phyloP scores from a whole-genome alignment of 768 basidiomycete species.

The Lactarius pseudohatsudake region DNA sequence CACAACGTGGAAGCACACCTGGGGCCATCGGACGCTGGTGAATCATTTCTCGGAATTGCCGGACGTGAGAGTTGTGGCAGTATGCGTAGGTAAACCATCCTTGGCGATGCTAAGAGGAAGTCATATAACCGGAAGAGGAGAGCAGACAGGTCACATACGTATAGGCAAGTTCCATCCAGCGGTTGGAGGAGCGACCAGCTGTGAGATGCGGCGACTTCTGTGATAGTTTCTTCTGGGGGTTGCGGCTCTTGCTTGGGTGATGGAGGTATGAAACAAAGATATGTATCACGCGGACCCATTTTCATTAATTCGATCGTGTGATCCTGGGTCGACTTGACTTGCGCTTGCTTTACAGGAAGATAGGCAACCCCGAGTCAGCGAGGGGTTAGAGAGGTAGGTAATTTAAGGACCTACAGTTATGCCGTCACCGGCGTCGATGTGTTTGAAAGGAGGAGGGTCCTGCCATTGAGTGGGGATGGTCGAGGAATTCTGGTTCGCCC shows the following conservation, averaged over 20 bases:
- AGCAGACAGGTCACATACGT: constrained; percentile 56
- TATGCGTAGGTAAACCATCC: constrained; percentile 98
- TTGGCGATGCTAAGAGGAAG: constrained; percentile 64
- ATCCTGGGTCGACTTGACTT: constrained; percentile 30
- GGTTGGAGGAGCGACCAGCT: constrained; percentile 84
- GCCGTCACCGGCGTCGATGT: constrained; percentile 57
- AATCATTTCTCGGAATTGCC: constrained; percentile 88
- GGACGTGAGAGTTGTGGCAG: constrained; percentile 92
- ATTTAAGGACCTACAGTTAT: constrained; percentile 31
- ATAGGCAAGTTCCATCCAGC: constrained; percentile 77
- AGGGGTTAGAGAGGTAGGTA: constrained; percentile 8
- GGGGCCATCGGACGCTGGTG: constrained; percentile 62
- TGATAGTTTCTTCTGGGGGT: constrained; percentile 53
- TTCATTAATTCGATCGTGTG: constrained; percentile 73
- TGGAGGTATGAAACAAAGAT: constrained; percentile 77
- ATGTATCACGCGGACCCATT: constrained; percentile 66
- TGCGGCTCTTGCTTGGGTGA: constrained; percentile 49
- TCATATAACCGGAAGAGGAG: constrained; percentile 26
- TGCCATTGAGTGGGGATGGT: constrained; percentile 51
- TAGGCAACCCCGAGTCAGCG: constrained; percentile 3
- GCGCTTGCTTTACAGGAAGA: constrained; percentile 9
- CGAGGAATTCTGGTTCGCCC: constrained; percentile 76
- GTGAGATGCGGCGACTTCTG: constrained; percentile 65
- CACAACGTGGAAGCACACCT: constrained; percentile 45
- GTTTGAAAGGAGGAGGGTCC: constrained; percentile 46